These are phyloP conservation scores for Cymbopogon flexuosus DNA, from an alignment of 202 grass and related monocot species.

Conservation along the genomic window DNA sequence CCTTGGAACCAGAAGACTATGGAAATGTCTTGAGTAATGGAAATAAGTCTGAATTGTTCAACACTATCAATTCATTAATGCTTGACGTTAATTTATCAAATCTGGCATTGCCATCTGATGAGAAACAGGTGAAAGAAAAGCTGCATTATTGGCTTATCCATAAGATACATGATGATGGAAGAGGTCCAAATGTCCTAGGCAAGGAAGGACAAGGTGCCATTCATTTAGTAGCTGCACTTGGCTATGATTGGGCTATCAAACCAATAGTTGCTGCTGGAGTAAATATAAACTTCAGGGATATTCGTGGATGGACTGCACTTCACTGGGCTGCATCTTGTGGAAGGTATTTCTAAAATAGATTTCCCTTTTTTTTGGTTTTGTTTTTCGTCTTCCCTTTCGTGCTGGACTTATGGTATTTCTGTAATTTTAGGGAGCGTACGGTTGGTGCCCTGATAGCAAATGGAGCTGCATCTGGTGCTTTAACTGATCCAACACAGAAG, in stretches of 20 bases:
- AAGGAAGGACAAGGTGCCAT: slow-evolving; percentile 89
- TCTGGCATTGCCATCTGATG: slow-evolving; percentile 24
- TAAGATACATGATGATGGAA: slow-evolving; percentile 77
- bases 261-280: slow-evolving; percentile 82
- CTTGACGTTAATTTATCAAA: slow-evolving; percentile 54
- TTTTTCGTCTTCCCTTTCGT: not conserved
- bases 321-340: slow-evolving; percentile 94
- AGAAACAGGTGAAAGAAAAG: slow-evolving; percentile 79
- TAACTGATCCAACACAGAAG: slow-evolving; percentile 85
- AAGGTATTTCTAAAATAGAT: slow-evolving; percentile 50
- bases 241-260: slow-evolving; percentile 92
- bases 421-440: slow-evolving; percentile 62
- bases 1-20: slow-evolving; percentile 54
- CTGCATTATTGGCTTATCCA: slow-evolving; percentile 75
- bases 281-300: slow-evolving; percentile 93
- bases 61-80: slow-evolving; percentile 77
- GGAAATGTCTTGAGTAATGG: slow-evolving; percentile 38
- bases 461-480: slow-evolving; percentile 68
- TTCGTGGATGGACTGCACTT: slow-evolving; percentile 94
- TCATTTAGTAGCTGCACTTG: slow-evolving; percentile 90
- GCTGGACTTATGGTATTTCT: slow-evolving; percentile 9
- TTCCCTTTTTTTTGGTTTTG: not conserved
- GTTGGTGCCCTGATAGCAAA: slow-evolving; percentile 66
- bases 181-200: slow-evolving; percentile 87
- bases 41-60: slow-evolving; percentile 56